Conservation (phyloP, 192 early-diverging fungal species). For the Podila clonocystis region DNA sequence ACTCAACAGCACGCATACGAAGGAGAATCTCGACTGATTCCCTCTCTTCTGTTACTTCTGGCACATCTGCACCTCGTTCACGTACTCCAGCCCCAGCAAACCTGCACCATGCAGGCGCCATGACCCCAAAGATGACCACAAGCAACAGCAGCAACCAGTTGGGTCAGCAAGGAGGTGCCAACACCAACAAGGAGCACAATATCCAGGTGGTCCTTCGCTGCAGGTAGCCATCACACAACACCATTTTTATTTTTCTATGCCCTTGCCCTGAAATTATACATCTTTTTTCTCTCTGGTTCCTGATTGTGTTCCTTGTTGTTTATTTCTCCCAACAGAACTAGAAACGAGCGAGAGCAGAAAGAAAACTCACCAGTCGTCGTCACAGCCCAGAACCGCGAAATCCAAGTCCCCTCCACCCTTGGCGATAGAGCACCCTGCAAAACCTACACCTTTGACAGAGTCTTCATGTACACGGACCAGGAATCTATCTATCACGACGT, state of each 20-base stretch:
- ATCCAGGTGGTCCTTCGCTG: constrained; percentile 87
- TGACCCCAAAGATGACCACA: constrained; percentile 1
- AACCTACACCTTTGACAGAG: constrained; percentile 90
- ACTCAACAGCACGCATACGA: constrained; percentile 1
- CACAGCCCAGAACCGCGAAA: constrained; percentile 68
- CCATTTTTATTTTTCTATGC: background rate
- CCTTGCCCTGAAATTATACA: background rate
- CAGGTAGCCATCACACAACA: constrained; percentile 55
- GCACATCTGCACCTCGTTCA: background rate
- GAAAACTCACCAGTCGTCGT: constrained; percentile 74
- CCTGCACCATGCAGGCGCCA: background rate
- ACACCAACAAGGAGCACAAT: constrained; percentile 70
- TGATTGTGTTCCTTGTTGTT: background rate
- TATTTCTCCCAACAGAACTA: constrained; percentile 32
- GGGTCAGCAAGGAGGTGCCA: background rate
- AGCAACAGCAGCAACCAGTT: background rate
- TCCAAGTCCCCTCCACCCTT: constrained; percentile 63
- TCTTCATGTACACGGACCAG: constrained; percentile 86
- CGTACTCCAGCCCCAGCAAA: background rate
- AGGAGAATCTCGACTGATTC: constrained; percentile 35
- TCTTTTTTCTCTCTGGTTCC: background rate
- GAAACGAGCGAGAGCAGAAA: constrained; percentile 71
- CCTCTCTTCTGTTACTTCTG: constrained; percentile 18
- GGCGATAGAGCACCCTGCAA: constrained; percentile 65
- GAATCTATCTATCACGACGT: constrained; percentile 81